These are phyloP conservation scores for Leptodontidium sp. DNA, from an alignment of 2,329 filamentous ascomycete species.

Conservation along the genomic window DNA sequence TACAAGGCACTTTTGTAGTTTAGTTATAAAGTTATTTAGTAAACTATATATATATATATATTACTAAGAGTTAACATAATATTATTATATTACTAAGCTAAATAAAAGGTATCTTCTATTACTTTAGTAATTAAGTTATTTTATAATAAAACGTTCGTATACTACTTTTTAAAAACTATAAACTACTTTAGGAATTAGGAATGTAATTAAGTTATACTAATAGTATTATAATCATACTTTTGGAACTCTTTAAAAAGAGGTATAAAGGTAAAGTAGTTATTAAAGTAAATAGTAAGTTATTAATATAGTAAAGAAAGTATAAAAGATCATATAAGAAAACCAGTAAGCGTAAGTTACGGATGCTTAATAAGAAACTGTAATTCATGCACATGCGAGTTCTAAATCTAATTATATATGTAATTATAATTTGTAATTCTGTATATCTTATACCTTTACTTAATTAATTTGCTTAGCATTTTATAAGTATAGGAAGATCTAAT, in stretches of 20 bases:
- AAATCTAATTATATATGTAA: background rate
- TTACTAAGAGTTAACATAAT: background rate
- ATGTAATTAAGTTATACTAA: background rate
- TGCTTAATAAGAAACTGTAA: background rate
- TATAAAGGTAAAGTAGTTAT: too few species aligned
- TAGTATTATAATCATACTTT: background rate
- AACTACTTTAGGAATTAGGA: too few species aligned
- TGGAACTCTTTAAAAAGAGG: background rate
- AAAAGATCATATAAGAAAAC: background rate
- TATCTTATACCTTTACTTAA: conserved; percentile 1
- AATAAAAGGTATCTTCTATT: background rate
- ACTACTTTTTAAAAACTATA: too few species aligned
- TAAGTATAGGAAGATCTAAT: background rate
- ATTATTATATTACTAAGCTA: background rate
- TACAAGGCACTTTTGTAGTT: background rate
- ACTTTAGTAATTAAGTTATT: background rate
- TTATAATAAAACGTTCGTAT: background rate
- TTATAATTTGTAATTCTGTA: background rate
- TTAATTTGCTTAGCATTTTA: background rate
- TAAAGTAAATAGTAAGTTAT: background rate
- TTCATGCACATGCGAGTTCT: background rate
- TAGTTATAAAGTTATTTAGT: background rate
- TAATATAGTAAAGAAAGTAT: background rate
- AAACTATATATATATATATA: background rate
- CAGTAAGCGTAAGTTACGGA: background rate